Conservation (phyloP, 805 yeast species). For the Lipomyces lipofer region DNA sequence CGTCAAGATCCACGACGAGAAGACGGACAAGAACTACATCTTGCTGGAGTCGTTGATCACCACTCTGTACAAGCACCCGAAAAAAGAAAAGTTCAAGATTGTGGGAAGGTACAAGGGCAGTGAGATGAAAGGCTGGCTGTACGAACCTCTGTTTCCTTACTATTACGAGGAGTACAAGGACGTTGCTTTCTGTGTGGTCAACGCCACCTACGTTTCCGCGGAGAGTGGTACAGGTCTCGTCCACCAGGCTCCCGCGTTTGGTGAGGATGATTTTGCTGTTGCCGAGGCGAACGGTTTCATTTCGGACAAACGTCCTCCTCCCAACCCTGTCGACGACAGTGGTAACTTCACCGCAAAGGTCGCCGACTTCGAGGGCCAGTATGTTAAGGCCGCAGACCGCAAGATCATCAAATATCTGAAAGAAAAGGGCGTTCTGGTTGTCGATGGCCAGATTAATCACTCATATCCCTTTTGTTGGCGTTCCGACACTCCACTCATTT, state of each 20-base stretch:
- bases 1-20: slow-evolving; percentile 89
- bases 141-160: slow-evolving; percentile 80
- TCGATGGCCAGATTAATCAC: slow-evolving; percentile 83
- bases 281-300: slow-evolving; percentile 77
- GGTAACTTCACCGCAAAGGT: slow-evolving; percentile 83
- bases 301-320: slow-evolving; percentile 66
- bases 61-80: slow-evolving; percentile 91
- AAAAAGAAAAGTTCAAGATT: slow-evolving; percentile 79
- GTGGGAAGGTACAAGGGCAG: slow-evolving; percentile 79
- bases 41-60: slow-evolving; percentile 79
- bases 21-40: slow-evolving; percentile 75
- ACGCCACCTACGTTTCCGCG: slow-evolving; percentile 79
- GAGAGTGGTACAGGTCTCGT: slow-evolving; percentile 99
- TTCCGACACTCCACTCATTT: slow-evolving; percentile 95
- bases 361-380: slow-evolving; percentile 70
- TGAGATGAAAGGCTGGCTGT: slow-evolving; percentile 74
- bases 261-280: slow-evolving; percentile 95
- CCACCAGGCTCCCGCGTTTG: slow-evolving; percentile 97
- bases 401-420: slow-evolving; percentile 82
- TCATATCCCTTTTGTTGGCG: slow-evolving; percentile 99
- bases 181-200: slow-evolving; percentile 77
- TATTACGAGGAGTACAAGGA: slow-evolving; percentile 74
- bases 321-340: slow-evolving; percentile 91
- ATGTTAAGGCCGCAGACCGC: slow-evolving; percentile 95
- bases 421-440: slow-evolving; percentile 70